Evolutionary conservation across 345 rosid genomes (phyloP).

Genomic region (Trapa bicornis): DNA sequence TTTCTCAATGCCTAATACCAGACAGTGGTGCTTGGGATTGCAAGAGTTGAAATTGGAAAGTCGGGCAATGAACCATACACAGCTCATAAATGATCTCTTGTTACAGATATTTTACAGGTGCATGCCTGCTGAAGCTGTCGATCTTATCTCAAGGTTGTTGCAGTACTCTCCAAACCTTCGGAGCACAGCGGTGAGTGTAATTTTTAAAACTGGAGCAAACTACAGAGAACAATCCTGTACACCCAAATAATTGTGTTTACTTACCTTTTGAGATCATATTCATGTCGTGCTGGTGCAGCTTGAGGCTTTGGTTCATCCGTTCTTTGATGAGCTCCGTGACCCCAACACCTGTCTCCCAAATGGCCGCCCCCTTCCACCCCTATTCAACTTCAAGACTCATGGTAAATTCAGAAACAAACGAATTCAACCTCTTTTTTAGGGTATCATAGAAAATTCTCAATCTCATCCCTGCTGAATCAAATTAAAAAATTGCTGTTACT

Average conservation of each 20-base stretch:
- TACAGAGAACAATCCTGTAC: background rate
- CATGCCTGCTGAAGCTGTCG: slow-evolving; percentile 97
- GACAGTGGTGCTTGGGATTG: too few species aligned
- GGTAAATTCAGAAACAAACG: slow-evolving; percentile 28
- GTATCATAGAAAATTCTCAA: background rate
- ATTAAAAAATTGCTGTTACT: background rate
- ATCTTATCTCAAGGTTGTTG: slow-evolving; percentile 85
- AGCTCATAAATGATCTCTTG: background rate
- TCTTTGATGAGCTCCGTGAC: slow-evolving; percentile 88
- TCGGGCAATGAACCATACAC: too few species aligned
- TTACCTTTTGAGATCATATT: background rate
- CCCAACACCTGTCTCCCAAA: slow-evolving; percentile 64
- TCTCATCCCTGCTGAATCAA: background rate
- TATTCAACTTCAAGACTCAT: slow-evolving; percentile 81
- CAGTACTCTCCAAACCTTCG: slow-evolving; percentile 97
- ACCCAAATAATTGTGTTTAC: background rate
- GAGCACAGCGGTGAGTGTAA: slow-evolving; percentile 68
- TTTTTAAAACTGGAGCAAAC: background rate
- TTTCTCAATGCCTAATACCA: too few species aligned
- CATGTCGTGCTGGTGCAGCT: slow-evolving; percentile 17
- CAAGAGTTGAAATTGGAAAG: too few species aligned
- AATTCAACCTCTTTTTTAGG: background rate
- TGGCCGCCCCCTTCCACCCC: slow-evolving; percentile 87
- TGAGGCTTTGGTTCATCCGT: slow-evolving; percentile 81
- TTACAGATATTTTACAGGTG: slow-evolving; percentile 83